Evolutionary conservation across 1,139 yeast species (phyloP).

Genomic region (Yamadazyma trypodendri): DNA sequence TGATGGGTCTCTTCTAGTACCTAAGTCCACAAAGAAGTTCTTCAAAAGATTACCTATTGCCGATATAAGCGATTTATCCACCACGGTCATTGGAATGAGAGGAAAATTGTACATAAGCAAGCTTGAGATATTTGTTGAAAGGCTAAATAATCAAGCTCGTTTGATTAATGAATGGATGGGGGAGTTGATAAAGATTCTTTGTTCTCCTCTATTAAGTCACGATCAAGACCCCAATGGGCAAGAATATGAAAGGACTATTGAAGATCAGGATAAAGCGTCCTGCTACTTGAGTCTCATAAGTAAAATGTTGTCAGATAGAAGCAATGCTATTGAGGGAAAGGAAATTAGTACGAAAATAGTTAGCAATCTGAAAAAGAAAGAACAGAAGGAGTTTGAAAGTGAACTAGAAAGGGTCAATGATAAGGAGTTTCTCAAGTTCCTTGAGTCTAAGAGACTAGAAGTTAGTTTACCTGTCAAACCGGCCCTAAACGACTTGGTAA

Average conservation of each 20-base stretch:
- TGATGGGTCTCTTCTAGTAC: constrained; percentile 30
- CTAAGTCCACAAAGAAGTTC: constrained; percentile 36
- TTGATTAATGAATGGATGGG: constrained; percentile 56
- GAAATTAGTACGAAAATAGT: constrained; percentile 22
- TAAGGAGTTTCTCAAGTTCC: constrained; percentile 22
- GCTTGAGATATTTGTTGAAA: constrained; percentile 24
- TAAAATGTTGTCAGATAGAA: constrained; percentile 55
- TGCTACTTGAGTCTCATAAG: constrained; percentile 64
- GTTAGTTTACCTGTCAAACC: constrained; percentile 29
- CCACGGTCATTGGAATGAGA: constrained; percentile 22
- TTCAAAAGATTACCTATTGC: constrained; percentile 33
- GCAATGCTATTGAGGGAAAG: constrained; percentile 27
- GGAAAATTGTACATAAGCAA: constrained; percentile 20
- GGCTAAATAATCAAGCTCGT: constrained; percentile 57
- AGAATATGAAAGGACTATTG: constrained; percentile 73
- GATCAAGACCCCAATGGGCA: constrained; percentile 64
- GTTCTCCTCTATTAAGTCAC: constrained; percentile 43
- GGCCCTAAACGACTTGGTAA: constrained; percentile 33
- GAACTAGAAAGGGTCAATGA: constrained; percentile 30
- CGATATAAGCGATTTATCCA: constrained; percentile 16
- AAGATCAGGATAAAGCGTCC: constrained; percentile 70
- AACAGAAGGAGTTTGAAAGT: constrained; percentile 22
- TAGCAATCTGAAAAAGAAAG: constrained; percentile 25
- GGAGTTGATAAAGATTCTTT: constrained; percentile 44
- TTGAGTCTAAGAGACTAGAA: constrained; percentile 30